phyloP scores from a whole-genome alignment of 768 basidiomycete genomes.

The Hericium erinaceus region DNA sequence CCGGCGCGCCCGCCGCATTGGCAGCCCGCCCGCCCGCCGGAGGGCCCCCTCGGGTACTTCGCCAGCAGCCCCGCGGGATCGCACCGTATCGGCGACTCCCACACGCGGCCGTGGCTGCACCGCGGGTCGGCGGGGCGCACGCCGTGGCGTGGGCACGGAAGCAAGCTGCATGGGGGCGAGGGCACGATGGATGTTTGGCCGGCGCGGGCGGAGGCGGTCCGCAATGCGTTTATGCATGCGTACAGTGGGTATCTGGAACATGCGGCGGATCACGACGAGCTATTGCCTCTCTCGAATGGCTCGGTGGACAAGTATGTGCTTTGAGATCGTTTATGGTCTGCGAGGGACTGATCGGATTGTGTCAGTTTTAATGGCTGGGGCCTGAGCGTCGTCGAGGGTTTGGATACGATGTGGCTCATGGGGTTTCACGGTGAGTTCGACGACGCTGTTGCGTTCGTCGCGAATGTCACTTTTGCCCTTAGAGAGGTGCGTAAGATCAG shows the following conservation, averaged over 20 bases:
- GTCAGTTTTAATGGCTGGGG: conserved; percentile 74
- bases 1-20: no score
- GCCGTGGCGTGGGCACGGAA: no score
- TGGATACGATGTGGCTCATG: conserved; percentile 82
- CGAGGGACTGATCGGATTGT: background rate
- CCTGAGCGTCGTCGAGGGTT: conserved; percentile 65
- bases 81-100: no score
- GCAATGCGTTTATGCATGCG: conserved; percentile 55
- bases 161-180: no score
- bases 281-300: conserved; percentile 42
- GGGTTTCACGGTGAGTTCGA: conserved; percentile 59
- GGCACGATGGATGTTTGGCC: conserved; percentile 32
- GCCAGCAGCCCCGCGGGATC: no score
- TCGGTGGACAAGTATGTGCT: conserved; percentile 33
- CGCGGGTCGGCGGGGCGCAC: no score
- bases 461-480: conserved; percentile 37
- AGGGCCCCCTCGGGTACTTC: no score
- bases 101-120: no score
- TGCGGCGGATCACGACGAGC: conserved; percentile 57
- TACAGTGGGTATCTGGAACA: conserved; percentile 56
- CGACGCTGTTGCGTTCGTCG: conserved; percentile 43
- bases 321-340: no score
- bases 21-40: no score
- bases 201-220: conserved; percentile 45
- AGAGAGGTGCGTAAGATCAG: conserved; percentile 24